Evolutionary conservation across 176 grass and related monocot species (phyloP), one percentile per base, ranked within the genome.

Genomic region (Hordeum vulgare): DNA sequence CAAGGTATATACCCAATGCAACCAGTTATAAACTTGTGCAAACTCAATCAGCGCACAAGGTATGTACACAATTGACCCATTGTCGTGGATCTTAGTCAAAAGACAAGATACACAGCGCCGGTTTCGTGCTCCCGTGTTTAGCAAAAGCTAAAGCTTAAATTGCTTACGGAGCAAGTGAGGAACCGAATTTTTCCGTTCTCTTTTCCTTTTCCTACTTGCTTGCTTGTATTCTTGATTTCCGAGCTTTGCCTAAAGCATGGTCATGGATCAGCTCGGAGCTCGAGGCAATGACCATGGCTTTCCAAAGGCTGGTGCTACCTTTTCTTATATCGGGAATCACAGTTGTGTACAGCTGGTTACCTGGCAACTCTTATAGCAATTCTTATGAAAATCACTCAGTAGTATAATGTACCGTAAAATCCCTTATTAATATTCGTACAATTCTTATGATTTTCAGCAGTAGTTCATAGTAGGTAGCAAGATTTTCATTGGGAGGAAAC

Each of bases 231-330:
- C 79, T 82, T 83, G 66, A 51, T 80, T 82, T 81, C 79, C 34
- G 67, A 47, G 45, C 84, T 90, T 86, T 90, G 74, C 58, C 79
- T 86, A 90, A 90, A 86, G 88, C 27, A 11, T 79, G 59, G 74
- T 83, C 84, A 74, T 86, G 53, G 63, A 81, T 85, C 84, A 79
- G 88, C 88, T 90, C 84, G 88, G 79, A 90, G 84, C 88, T 90
- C 79, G 77, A 86, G 88, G 81, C 73, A 62, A 74, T 59, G 74
- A 53, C 64, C 45, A 61, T 74, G 44, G n/a, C 79, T 86, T 90
- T 90, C n/a, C 34, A 72, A 65, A 73, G 56, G 64, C 56, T 58
- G 29, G 61, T 75, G 88, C 59, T 26, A 72, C 88, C 85, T 89
- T 89, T 89, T 78, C 31, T 60, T 63, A 62, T 40, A 41, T 36